phyloP scores from a whole-genome alignment of 1,139 yeast species.

The Pichia sp. region DNA sequence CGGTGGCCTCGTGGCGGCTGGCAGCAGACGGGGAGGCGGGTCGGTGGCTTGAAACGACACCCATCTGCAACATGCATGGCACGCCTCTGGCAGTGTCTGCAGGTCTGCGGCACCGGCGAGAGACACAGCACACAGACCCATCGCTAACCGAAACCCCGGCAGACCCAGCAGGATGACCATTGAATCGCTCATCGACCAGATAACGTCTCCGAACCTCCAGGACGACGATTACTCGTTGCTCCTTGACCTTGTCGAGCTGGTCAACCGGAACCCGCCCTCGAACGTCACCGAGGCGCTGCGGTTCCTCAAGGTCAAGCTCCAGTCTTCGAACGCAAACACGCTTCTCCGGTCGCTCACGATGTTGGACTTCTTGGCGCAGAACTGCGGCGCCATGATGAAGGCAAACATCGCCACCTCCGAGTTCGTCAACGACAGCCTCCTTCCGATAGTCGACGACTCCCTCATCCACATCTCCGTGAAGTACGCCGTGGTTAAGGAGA shows the following conservation, averaged over 20 bases:
- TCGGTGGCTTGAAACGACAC: too few species aligned
- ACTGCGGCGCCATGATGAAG: slow-evolving; percentile 85
- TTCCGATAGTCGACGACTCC: slow-evolving; percentile 52
- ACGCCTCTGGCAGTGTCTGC: too few species aligned
- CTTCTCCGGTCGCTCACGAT: slow-evolving; percentile 69
- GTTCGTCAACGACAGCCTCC: slow-evolving; percentile 53
- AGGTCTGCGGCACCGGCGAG: too few species aligned
- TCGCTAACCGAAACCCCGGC: too few species aligned
- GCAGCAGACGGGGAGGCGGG: too few species aligned
- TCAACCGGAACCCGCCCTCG: slow-evolving; percentile 67
- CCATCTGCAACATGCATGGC: too few species aligned
- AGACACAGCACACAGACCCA: too few species aligned
- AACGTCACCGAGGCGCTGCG: slow-evolving; percentile 50
- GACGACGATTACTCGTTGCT: slow-evolving; percentile 83
- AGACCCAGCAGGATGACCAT: slow-evolving; percentile 12
- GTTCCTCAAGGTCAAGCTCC: slow-evolving; percentile 49
- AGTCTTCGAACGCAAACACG: slow-evolving; percentile 71
- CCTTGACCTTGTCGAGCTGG: slow-evolving; percentile 77
- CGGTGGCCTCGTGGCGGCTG: too few species aligned
- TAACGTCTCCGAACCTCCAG: slow-evolving; percentile 79
- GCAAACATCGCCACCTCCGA: slow-evolving; percentile 72
- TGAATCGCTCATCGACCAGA: slow-evolving; percentile 40
- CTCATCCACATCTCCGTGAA: slow-evolving; percentile 67
- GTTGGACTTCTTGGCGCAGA: slow-evolving; percentile 77
- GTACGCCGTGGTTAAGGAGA: slow-evolving; percentile 58